Conservation (phyloP, 768 basidiomycete genomes). For the Hemileccinum rubropunctum region DNA sequence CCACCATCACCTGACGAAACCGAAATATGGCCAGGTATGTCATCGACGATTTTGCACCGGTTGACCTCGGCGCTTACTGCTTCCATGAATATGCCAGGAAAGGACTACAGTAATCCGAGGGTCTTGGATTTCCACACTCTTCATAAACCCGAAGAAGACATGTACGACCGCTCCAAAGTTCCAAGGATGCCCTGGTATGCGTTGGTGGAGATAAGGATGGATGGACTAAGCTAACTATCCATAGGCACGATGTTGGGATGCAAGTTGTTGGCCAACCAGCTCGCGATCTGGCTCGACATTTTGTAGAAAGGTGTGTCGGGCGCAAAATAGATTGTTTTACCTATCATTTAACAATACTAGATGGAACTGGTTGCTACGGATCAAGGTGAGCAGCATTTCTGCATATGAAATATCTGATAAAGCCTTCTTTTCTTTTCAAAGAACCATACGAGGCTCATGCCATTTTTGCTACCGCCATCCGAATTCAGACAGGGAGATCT, state of each 20-base stretch:
- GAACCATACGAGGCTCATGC: constrained; percentile 93
- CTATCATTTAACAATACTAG: constrained; percentile 35
- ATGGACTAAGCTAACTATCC: background rate
- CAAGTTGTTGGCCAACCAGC: constrained; percentile 97
- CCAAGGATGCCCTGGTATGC: constrained; percentile 95
- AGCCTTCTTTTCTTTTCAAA: constrained; percentile 26
- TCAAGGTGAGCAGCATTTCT: constrained; percentile 60
- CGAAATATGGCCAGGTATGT: constrained; percentile 84
- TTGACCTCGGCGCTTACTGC: background rate
- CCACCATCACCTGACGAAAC: constrained; percentile 50
- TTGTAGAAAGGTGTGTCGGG: constrained; percentile 72
- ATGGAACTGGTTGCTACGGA: constrained; percentile 92
- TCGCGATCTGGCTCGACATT: constrained; percentile 91
- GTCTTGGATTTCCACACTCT: constrained; percentile 82
- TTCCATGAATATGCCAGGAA: constrained; percentile 48
- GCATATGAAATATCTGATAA: background rate
- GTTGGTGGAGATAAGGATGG: background rate
- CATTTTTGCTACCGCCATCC: constrained; percentile 89
- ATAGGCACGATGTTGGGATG: constrained; percentile 94
- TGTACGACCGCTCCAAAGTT: constrained; percentile 87
- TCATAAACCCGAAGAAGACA: constrained; percentile 89
- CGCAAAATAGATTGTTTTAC: background rate
- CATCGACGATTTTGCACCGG: background rate
- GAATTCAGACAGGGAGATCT: constrained; percentile 87
- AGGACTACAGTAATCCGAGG: constrained; percentile 93